Percentiles rank a stretch among this genome's conserved stretches.
These are phyloP conservation scores for Cantharellus cinnabarinus DNA, from an alignment of 768 basidiomycete genomes.

Conservation along the genomic window DNA sequence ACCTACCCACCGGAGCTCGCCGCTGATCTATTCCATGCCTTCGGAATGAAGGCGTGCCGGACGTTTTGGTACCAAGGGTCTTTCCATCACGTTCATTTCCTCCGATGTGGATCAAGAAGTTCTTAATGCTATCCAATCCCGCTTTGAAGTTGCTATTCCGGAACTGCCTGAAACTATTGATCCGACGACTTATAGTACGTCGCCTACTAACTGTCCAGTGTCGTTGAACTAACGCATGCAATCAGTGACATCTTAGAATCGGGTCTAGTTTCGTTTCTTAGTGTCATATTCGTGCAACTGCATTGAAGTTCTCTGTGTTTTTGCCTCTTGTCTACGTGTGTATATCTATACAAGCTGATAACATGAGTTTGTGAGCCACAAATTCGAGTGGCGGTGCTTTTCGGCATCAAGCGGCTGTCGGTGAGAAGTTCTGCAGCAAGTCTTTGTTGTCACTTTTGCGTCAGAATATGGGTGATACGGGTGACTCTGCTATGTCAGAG, in stretches of 20 bases:
- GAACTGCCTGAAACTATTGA: constrained; percentile 89
- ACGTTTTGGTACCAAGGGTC: constrained; percentile 97
- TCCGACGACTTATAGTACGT: constrained; percentile 86
- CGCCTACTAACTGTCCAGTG: background rate
- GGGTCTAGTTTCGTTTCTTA: too few relatives aligned
- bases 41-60: constrained; percentile 62
- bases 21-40: background rate
- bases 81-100: constrained; percentile 91
- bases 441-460: too few relatives aligned
- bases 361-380: too few relatives aligned
- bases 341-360: too few relatives aligned
- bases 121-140: constrained; percentile 80
- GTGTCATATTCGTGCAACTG: too few relatives aligned
- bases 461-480: too few relatives aligned
- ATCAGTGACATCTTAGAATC: constrained; percentile 2
- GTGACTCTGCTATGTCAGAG: too few relatives aligned
- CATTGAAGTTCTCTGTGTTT: too few relatives aligned
- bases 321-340: too few relatives aligned
- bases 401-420: too few relatives aligned
- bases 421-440: too few relatives aligned
- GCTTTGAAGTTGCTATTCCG: constrained; percentile 94
- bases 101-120: constrained; percentile 86
- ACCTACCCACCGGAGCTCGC: background rate
- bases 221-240: constrained; percentile 23
- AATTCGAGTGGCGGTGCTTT: too few relatives aligned